A percentile compares a stretch with the other conserved stretches of the same genome.
Conservation (phyloP, 331 rosid species). For the Telfairia occidentalis region DNA sequence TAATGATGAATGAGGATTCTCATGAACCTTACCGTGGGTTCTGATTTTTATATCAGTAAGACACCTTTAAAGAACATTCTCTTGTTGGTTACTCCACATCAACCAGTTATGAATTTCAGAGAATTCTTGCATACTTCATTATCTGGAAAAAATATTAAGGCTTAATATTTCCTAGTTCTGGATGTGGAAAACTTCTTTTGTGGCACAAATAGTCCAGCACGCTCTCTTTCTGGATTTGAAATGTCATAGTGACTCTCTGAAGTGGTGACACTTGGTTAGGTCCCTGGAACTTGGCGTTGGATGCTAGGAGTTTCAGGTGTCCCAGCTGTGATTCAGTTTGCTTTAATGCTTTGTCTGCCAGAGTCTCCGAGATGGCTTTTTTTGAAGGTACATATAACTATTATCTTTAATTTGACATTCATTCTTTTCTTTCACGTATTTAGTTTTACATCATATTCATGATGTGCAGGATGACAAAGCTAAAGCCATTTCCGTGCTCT, state of each 20-base stretch:
- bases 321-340: slow-evolving; percentile 58
- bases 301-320: slow-evolving; percentile 87
- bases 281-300: slow-evolving; percentile 98
- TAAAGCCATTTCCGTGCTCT: slow-evolving; percentile 45
- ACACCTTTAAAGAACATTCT: neutral
- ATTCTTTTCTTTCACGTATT: neutral
- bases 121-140: neutral
- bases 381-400: slow-evolving; percentile 33
- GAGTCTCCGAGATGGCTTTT: slow-evolving; percentile 98
- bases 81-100: neutral
- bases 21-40: neutral
- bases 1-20: neutral
- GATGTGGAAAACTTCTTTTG: neutral
- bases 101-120: neutral
- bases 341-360: slow-evolving; percentile 62
- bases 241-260: neutral
- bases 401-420: neutral
- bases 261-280: slow-evolving; percentile 29
- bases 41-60: neutral
- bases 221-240: slow-evolving; percentile 4
- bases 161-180: neutral
- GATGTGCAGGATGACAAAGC: slow-evolving; percentile 35
- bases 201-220: neutral
- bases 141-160: neutral
- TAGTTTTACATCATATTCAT: slow-evolving; percentile 1